Conservation (phyloP, 768 basidiomycete genomes). For the Mycena albidolilacea region DNA sequence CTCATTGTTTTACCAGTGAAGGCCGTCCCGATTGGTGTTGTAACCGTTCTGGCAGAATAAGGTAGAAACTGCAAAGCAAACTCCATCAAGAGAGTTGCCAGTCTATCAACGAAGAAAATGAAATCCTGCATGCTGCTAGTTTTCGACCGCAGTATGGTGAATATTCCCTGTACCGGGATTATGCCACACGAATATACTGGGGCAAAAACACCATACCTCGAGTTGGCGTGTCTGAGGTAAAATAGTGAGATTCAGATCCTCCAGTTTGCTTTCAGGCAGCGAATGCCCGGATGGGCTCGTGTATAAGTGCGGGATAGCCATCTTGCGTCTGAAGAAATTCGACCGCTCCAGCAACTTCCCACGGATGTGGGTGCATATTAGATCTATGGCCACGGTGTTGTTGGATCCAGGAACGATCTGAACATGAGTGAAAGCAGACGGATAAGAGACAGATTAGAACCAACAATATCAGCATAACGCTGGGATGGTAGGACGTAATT, state of each 20-base stretch:
- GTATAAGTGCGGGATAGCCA: slow-evolving; percentile 70
- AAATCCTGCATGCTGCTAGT: slow-evolving; percentile 87
- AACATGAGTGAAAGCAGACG: slow-evolving; percentile 13
- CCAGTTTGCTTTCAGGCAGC: slow-evolving; percentile 54
- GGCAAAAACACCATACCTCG: slow-evolving; percentile 61
- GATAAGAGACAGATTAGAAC: slow-evolving; percentile 34
- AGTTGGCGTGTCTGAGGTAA: slow-evolving; percentile 87
- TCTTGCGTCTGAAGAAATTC: slow-evolving; percentile 78
- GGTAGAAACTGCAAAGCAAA: slow-evolving; percentile 89
- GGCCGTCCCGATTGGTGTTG: slow-evolving; percentile 75
- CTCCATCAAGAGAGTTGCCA: slow-evolving; percentile 89
- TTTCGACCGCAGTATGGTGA: slow-evolving; percentile 85
- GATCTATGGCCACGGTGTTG: slow-evolving; percentile 92
- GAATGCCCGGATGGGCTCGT: slow-evolving; percentile 53
- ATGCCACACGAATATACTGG: neutral
- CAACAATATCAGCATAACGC: slow-evolving; percentile 90
- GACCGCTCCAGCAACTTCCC: slow-evolving; percentile 87
- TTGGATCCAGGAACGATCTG: slow-evolving; percentile 97
- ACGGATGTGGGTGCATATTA: slow-evolving; percentile 92
- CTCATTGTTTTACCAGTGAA: slow-evolving; percentile 75
- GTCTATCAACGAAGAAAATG: slow-evolving; percentile 91
- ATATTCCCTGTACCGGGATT: slow-evolving; percentile 76
- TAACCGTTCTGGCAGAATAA: slow-evolving; percentile 70
- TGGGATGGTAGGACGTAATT: slow-evolving; percentile 93
- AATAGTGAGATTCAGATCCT: slow-evolving; percentile 71